Evolutionary conservation across 148 eudicot species (phyloP).

Genomic region (Gaultheria prostrata): DNA sequence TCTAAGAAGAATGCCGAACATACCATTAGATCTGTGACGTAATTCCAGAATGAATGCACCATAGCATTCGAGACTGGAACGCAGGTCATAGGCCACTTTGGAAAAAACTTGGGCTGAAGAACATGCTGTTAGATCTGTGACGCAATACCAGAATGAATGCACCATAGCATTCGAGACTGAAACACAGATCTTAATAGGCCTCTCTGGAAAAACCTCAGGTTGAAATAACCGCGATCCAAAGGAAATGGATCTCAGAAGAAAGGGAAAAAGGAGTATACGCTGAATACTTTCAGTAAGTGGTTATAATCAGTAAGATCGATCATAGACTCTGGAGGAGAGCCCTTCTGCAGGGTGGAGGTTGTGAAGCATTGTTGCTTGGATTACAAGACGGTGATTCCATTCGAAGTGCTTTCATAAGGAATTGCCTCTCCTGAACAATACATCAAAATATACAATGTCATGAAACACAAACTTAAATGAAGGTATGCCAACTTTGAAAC

Average conservation of each 20-base stretch:
- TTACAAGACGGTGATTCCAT: slow-evolving; percentile 55
- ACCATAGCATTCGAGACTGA: slow-evolving; percentile 43
- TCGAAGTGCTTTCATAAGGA: slow-evolving; percentile 78
- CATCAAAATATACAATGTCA: slow-evolving; percentile 11
- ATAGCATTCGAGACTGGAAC: slow-evolving; percentile 42
- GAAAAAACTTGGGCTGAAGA: slow-evolving; percentile 52
- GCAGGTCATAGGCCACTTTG: slow-evolving; percentile 64
- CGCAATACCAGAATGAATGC: slow-evolving; percentile 43
- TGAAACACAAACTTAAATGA: neutral
- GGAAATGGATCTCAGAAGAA: slow-evolving; percentile 29
- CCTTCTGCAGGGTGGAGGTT: slow-evolving; percentile 85
- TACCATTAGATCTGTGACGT: slow-evolving; percentile 33
- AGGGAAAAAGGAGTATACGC: slow-evolving; percentile 30
- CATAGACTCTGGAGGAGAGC: slow-evolving; percentile 85
- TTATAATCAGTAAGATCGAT: slow-evolving; percentile 30
- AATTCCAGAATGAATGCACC: slow-evolving; percentile 45
- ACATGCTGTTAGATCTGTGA: slow-evolving; percentile 30
- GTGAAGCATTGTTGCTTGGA: slow-evolving; percentile 41
- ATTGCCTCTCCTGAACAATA: slow-evolving; percentile 79
- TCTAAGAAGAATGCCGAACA: slow-evolving; percentile 39
- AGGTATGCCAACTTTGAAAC: neutral
- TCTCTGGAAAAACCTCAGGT: slow-evolving; percentile 43
- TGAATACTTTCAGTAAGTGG: slow-evolving; percentile 21
- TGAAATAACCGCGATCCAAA: slow-evolving; percentile 57
- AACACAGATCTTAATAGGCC: slow-evolving; percentile 60